Conservation (phyloP, 2,329 filamentous ascomycete genomes). For the Aplosporella prunicola region DNA sequence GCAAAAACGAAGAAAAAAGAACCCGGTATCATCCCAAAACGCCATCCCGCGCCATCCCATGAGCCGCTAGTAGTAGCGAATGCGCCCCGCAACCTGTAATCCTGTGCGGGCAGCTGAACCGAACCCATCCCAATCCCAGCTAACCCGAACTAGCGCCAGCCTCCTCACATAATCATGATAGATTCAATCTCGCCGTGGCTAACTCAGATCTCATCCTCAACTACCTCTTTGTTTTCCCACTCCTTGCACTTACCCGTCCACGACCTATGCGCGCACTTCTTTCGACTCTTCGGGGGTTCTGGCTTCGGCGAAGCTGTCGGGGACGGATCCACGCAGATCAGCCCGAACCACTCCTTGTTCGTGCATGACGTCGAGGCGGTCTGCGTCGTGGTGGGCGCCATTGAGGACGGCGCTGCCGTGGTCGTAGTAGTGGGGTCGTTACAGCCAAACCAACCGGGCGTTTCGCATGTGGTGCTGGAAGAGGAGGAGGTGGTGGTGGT, state of each 20-base stretch:
- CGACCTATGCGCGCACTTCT: constrained; percentile 4
- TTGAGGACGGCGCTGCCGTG: constrained; percentile 24
- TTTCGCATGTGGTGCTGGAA: constrained; percentile 35
- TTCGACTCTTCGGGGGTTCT: neutral
- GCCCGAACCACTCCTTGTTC: constrained; percentile 11
- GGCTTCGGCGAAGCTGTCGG: constrained; percentile 1
- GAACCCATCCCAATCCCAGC: no score
- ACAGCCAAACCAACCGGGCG: constrained; percentile 58
- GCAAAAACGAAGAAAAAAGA: no score
- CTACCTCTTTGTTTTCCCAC: constrained; percentile 4
- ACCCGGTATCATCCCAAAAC: no score
- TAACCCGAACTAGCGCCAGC: no score
- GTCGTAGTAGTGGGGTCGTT: constrained; percentile 42
- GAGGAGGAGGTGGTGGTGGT: constrained; percentile 23
- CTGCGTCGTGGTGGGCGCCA: constrained; percentile 12
- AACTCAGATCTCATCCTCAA: constrained; percentile 6
- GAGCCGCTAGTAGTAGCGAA: no score
- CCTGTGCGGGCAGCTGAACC: no score
- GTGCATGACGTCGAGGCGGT: no score
- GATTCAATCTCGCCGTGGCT: no score
- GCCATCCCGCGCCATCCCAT: no score
- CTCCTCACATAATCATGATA: no score
- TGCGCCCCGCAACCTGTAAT: no score
- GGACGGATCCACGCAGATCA: constrained; percentile 13
- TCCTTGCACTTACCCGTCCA: constrained; percentile 6